These are phyloP conservation scores for Aspergillus baeticus DNA, from an alignment of 495 filamentous ascomycete genomes.

Conservation along the genomic window DNA sequence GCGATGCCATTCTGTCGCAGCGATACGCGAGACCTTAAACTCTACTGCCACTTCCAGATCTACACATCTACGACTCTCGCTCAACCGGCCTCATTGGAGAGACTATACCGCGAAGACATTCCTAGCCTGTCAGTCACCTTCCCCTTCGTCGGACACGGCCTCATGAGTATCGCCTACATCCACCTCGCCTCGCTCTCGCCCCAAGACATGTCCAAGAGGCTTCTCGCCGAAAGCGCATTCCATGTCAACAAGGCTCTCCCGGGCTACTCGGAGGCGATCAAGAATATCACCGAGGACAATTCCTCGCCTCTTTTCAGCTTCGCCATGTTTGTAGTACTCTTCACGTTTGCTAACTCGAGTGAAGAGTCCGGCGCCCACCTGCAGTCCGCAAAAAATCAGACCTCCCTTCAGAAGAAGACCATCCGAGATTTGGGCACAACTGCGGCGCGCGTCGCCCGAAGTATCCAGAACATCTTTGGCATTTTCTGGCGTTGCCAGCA, in stretches of 20 bases:
- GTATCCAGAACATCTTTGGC: constrained; percentile 1
- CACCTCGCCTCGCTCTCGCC: not conserved
- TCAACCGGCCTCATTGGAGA: not conserved
- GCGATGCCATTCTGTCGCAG: not conserved
- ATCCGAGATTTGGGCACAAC: not conserved
- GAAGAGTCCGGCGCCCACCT: not conserved
- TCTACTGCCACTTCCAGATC: constrained; percentile 8
- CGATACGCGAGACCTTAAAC: constrained; percentile 8
- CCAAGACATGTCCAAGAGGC: not conserved
- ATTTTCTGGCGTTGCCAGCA: constrained; percentile 11
- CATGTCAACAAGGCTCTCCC: constrained; percentile 9
- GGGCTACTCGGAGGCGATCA: not conserved
- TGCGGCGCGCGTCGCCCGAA: not conserved
- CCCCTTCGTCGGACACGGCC: constrained; percentile 5
- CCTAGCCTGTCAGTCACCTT: not conserved
- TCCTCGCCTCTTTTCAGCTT: not conserved
- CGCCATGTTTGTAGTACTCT: constrained; percentile 1
- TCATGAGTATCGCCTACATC: constrained; percentile 5
- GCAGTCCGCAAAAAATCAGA: not conserved
- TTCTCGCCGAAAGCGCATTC: not conserved
- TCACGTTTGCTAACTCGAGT: not conserved
- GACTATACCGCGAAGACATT: not conserved
- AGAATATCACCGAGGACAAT: constrained; percentile 5
- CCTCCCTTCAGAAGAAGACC: not conserved
- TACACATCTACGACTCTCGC: not conserved